Percentiles rank a stretch among this genome's conserved stretches.
These are phyloP conservation scores for Fusarium bulbicola DNA, from an alignment of 2,329 filamentous ascomycete genomes.

Conservation along the genomic window DNA sequence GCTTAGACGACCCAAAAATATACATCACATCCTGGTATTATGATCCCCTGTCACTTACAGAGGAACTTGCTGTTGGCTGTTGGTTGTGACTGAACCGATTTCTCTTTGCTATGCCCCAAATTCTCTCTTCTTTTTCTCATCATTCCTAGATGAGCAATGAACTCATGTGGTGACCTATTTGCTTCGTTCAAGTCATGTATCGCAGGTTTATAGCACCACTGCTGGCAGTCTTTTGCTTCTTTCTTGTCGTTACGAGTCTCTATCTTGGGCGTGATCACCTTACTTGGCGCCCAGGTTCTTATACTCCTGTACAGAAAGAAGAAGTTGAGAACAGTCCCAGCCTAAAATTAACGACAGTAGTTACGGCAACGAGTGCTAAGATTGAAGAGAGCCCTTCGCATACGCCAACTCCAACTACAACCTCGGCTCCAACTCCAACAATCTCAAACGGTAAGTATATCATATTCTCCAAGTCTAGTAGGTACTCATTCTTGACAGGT, in stretches of 20 bases:
- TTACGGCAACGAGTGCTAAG: neutral
- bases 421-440: neutral
- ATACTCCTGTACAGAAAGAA: slow-evolving; percentile 1
- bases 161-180: neutral
- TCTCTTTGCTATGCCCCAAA: neutral
- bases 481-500: slow-evolving; percentile 35
- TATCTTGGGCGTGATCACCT: slow-evolving; percentile 33
- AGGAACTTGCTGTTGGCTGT: slow-evolving; percentile 2
- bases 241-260: slow-evolving; percentile 20
- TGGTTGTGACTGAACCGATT: neutral
- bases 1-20: slow-evolving; percentile 21
- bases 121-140: neutral
- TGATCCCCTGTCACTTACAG: neutral
- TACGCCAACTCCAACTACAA: neutral
- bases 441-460: slow-evolving; percentile 16
- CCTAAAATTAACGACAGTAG: neutral
- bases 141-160: neutral
- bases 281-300: slow-evolving; percentile 3
- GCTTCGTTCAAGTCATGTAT: slow-evolving; percentile 17
- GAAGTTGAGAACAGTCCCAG: neutral
- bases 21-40: neutral
- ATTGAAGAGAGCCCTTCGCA: neutral
- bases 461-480: rapidly evolving
- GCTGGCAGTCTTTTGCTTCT: slow-evolving; percentile 25
- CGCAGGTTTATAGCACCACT: slow-evolving; percentile 19